Percentiles rank a stretch among this genome's conserved stretches.
Evolutionary conservation across 371 early-diverging fungal species (phyloP).

Genomic region (Umbelopsis sp.): DNA sequence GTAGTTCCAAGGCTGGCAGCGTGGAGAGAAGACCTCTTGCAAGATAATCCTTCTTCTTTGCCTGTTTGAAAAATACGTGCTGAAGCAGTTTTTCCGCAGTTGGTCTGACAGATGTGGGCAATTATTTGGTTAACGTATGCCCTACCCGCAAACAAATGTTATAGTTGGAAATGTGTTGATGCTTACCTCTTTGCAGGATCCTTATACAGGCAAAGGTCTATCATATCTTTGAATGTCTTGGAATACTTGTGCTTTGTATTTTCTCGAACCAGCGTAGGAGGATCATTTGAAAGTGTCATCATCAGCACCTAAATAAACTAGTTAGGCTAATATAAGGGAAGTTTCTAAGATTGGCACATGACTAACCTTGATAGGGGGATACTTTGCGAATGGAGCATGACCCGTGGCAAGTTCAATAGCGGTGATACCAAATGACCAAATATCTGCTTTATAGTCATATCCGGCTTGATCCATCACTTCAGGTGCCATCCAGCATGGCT

Average conservation of each 20-base stretch:
- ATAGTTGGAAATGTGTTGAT: not conserved
- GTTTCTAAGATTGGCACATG: not conserved
- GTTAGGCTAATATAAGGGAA: constrained; percentile 16
- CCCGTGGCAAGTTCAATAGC: constrained; percentile 87
- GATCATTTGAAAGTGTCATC: constrained; percentile 88
- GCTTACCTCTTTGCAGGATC: constrained; percentile 78
- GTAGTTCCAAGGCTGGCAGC: constrained; percentile 72
- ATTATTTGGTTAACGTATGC: not conserved
- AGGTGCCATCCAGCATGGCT: constrained; percentile 92
- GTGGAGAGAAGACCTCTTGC: constrained; percentile 60
- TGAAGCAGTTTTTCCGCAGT: constrained; percentile 76
- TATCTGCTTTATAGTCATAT: constrained; percentile 89
- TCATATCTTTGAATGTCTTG: constrained; percentile 84
- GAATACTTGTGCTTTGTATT: constrained; percentile 74
- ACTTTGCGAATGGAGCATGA: constrained; percentile 90
- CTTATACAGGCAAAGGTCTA: constrained; percentile 81
- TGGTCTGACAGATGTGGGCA: constrained; percentile 54
- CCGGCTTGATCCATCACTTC: constrained; percentile 77
- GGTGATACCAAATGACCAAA: constrained; percentile 93
- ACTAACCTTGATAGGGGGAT: constrained; percentile 79
- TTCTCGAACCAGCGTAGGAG: constrained; percentile 86
- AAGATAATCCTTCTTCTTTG: constrained; percentile 75
- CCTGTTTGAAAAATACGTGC: constrained; percentile 84
- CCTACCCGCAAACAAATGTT: not conserved
- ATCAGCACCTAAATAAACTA: constrained; percentile 68